A percentile compares a stretch with the other conserved stretches of the same genome.
Evolutionary conservation across 2,329 filamentous ascomycete species (phyloP).

Genomic region (Tolypocladium endophyticum): DNA sequence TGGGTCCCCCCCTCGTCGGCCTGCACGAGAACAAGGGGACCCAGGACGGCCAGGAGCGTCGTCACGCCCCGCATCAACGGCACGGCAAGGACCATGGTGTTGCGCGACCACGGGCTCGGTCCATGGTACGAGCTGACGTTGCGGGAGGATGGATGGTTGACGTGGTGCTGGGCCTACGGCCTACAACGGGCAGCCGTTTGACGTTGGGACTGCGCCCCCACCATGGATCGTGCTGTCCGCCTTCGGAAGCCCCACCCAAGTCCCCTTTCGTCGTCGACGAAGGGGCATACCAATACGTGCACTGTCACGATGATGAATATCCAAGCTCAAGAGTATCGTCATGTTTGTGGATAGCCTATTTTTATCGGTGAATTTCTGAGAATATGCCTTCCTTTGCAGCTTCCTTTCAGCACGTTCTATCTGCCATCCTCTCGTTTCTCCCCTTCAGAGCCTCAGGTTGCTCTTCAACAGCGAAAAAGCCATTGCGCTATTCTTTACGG

Average conservation of each 20-base stretch:
- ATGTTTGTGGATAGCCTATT: not conserved
- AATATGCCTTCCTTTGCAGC: too few relatives aligned
- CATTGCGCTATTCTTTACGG: constrained; percentile 15
- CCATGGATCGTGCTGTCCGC: not conserved
- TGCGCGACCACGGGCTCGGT: not conserved
- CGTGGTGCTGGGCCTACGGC: not conserved
- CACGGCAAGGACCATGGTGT: constrained; percentile 4
- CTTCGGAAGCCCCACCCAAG: not conserved
- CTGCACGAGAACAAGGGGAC: not conserved
- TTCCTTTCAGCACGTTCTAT: not conserved
- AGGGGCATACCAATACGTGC: too few relatives aligned
- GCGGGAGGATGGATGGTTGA: not conserved
- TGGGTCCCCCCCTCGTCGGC: not conserved
- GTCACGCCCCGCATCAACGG: not conserved
- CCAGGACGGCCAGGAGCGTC: not conserved
- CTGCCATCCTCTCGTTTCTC: not conserved
- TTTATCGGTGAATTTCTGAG: not conserved
- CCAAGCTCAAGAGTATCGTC: not conserved
- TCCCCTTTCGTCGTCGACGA: too few relatives aligned
- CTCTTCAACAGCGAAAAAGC: constrained; percentile 17
- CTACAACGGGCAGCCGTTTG: not conserved
- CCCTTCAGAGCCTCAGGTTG: constrained; percentile 12
- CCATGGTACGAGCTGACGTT: constrained; percentile 2
- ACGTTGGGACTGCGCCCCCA: not conserved
- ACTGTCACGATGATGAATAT: not conserved